Evolutionary conservation across 2,329 filamentous ascomycete genomes (phyloP), one percentile per base, ranked within the genome.

Genomic region (Colletotrichum falcatum): DNA sequence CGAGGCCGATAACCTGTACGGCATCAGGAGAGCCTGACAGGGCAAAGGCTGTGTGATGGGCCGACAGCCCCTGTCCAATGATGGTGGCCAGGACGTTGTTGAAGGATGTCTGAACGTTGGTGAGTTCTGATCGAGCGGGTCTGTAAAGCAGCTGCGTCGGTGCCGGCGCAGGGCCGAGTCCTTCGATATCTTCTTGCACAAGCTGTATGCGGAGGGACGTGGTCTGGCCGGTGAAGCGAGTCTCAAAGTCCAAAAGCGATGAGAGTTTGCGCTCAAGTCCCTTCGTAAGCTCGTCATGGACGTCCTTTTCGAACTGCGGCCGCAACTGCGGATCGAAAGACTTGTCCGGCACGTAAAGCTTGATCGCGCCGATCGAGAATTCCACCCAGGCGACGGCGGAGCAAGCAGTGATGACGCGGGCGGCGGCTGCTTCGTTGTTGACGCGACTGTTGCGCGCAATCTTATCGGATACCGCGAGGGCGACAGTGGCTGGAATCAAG

Each of bases 331-430:
- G 96, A 79, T 99, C 96, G 76, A 95, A 96, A 4, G 92, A 88
- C 74, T 91, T 91, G 79, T 97, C 92, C 0, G 97, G 95, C 2
- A 98, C 90, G 77, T 95, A 98, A 2, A 98, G 85, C 72, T 88
- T 88, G 58, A 98, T 84, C 48, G 91, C 89, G 20, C 91, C 91
- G 26, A 95, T 81, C 1, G 93, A 91, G 71, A 97, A 90, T 61
- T 92, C 86, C 35, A 94, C 86, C 89, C 95, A 96, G 6, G 92
- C 91, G 28, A 91, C 81, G 7, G 82, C 51, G 61, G 71, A 64
- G 42, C 28, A 60, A 61, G 66, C 66, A 26, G 48, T 54, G 16
- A 64, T 28, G 20, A 7, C 35, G 28, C 51, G 67, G 23, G 59
- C 64, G 20, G 28, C 28, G n/a, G 23, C 33, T 18, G 23, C 33